Evolutionary conservation across 345 rosid species (phyloP).

Genomic region (Acer campestre): DNA sequence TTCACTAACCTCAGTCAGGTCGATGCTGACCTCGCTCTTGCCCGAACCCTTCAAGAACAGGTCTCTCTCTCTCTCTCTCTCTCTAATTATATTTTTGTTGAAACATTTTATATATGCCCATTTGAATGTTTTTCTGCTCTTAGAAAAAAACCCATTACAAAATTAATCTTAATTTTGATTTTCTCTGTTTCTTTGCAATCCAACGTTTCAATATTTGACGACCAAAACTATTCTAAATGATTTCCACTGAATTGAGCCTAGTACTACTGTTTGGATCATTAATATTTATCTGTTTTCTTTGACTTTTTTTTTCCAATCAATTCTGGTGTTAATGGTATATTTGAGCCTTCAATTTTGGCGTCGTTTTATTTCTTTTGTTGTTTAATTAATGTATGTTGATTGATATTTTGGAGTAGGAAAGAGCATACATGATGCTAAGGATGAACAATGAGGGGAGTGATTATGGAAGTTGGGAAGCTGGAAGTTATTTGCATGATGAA

Average conservation of each 20-base stretch:
- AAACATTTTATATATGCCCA: no score
- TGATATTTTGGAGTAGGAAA: conserved; percentile 49
- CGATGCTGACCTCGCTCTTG: conserved; percentile 94
- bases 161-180: no score
- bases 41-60: conserved; percentile 92
- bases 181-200: neutral
- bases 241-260: no score
- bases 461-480: conserved; percentile 87
- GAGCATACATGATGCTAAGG: conserved; percentile 89
- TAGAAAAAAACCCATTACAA: no score
- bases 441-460: conserved; percentile 68
- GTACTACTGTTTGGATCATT: no score
- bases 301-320: no score
- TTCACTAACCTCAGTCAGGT: conserved; percentile 79
- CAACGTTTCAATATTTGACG: no score
- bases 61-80: conserved; percentile 29
- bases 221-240: no score
- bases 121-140: no score
- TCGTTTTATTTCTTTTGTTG: neutral
- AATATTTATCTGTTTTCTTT: no score
- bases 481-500: conserved; percentile 58
- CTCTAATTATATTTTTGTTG: neutral
- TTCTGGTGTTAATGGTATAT: neutral
- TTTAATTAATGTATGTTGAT: neutral
- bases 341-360: neutral